A percentile compares a stretch with the other conserved stretches of the same genome.
phyloP scores from a whole-genome alignment of 768 basidiomycete species.

The Tricholoma saponaceum region DNA sequence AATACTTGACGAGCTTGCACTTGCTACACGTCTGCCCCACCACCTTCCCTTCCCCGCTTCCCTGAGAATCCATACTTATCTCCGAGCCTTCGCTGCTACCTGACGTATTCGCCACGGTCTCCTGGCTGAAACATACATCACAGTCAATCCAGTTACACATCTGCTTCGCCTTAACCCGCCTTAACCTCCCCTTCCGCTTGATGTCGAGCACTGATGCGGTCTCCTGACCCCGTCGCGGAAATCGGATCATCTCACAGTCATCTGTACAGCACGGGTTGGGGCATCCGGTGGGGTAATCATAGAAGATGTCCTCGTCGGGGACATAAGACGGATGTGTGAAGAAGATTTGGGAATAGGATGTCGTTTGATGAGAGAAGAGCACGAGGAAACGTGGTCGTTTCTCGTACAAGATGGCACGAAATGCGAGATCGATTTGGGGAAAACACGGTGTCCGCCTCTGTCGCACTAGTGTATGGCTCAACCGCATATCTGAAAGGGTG shows the following conservation, averaged over 20 bases:
- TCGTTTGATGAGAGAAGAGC: conserved; percentile 76
- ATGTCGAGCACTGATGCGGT: conserved; percentile 60
- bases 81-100: conserved; percentile 42
- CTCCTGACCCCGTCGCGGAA: conserved; percentile 61
- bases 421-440: conserved; percentile 75
- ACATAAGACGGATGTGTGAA: conserved; percentile 72
- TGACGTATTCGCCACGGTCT: conserved; percentile 20
- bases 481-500: conserved; percentile 50
- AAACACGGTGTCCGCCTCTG: conserved; percentile 77
- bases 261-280: conserved; percentile 77
- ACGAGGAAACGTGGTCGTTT: conserved; percentile 74
- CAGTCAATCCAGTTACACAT: conserved; percentile 89
- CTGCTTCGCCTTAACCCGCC: conserved; percentile 47
- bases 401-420: conserved; percentile 73
- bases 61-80: conserved; percentile 33
- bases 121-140: conserved; percentile 53
- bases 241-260: conserved; percentile 81
- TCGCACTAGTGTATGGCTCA: conserved; percentile 61
- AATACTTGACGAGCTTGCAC: conserved; percentile 76
- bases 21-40: conserved; percentile 67
- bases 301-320: conserved; percentile 68
- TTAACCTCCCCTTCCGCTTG: conserved; percentile 51
- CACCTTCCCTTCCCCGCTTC: conserved; percentile 20
- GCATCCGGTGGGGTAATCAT: conserved; percentile 76
- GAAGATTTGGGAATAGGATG: conserved; percentile 78